Conservation (phyloP, 2,329 filamentous ascomycete species). For the Fusarium lyarnte region DNA sequence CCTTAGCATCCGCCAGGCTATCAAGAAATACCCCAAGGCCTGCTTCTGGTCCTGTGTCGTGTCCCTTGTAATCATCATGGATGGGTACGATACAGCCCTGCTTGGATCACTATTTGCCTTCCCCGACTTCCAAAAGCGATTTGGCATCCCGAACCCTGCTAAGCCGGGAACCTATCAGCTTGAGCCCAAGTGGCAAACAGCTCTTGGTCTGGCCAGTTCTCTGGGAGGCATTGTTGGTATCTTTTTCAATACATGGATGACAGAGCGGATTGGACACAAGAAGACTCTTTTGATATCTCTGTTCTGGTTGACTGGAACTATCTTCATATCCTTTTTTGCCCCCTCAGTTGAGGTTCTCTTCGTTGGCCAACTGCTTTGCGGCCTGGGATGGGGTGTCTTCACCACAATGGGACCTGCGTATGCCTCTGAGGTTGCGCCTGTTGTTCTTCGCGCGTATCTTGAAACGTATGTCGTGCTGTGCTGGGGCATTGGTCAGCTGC, state of each 20-base stretch:
- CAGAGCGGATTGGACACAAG: conserved; percentile 39
- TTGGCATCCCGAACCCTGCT: neutral
- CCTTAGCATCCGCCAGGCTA: neutral
- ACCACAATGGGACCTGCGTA: conserved; percentile 54
- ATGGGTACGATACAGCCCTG: conserved; percentile 45
- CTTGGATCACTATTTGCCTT: conserved; percentile 45
- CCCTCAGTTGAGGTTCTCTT: conserved; percentile 52
- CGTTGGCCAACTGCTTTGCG: conserved; percentile 57
- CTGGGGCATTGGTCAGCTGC: conserved; percentile 53
- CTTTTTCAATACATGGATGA: conserved; percentile 32
- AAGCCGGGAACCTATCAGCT: conserved; percentile 4
- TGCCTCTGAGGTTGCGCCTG: conserved; percentile 55
- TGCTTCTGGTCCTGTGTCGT: conserved; percentile 45
- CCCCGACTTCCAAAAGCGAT: conserved; percentile 21
- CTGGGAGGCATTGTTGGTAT: conserved; percentile 30
- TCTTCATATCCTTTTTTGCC: conserved; percentile 47
- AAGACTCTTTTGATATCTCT: conserved; percentile 61
- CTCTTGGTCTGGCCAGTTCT: neutral
- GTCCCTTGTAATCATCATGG: conserved; percentile 50
- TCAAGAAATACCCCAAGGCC: conserved; percentile 30
- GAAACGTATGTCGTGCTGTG: conserved; percentile 55
- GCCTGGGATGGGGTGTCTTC: conserved; percentile 55
- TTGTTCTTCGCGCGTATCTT: conserved; percentile 53
- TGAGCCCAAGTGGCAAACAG: conserved; percentile 4
- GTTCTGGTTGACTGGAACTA: conserved; percentile 46